phyloP scores from a whole-genome alignment of 176 grass and related monocot species.

The Elaeis guineensis region DNA sequence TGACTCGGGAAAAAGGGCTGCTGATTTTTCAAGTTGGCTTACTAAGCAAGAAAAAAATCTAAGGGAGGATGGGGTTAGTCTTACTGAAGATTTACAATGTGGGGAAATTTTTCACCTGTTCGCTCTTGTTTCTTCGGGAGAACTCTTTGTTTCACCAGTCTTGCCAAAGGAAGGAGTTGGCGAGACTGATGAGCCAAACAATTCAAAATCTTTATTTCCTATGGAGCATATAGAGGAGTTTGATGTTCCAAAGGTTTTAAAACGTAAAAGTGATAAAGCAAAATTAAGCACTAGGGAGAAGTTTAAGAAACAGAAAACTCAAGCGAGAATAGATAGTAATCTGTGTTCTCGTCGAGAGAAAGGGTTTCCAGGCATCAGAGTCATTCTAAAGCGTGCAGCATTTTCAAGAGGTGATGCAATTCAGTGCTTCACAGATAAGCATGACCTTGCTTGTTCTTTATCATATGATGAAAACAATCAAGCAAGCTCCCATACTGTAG shows the following conservation, averaged over 20 bases:
- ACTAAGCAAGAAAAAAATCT: slow-evolving; percentile 42
- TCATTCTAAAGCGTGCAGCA: slow-evolving; percentile 48
- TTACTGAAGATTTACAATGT: slow-evolving; percentile 71
- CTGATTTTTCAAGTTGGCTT: slow-evolving; percentile 59
- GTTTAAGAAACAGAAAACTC: slow-evolving; percentile 60
- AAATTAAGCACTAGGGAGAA: slow-evolving; percentile 28
- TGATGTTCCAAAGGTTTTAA: slow-evolving; percentile 20
- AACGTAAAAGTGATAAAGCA: slow-evolving; percentile 40
- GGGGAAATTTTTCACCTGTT: slow-evolving; percentile 69
- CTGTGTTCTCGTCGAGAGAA: slow-evolving; percentile 70
- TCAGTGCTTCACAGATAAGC: slow-evolving; percentile 20
- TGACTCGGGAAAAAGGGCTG: slow-evolving; percentile 70
- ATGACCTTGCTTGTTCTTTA: slow-evolving; percentile 39
- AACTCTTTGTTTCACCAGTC: slow-evolving; percentile 49
- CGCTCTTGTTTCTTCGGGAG: slow-evolving; percentile 54
- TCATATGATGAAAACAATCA: slow-evolving; percentile 21
- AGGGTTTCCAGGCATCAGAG: slow-evolving; percentile 80
- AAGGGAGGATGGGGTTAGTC: slow-evolving; percentile 32
- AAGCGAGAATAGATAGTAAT: slow-evolving; percentile 41
- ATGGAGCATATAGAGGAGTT: slow-evolving; percentile 19
- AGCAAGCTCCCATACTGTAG: slow-evolving; percentile 19
- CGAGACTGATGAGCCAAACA: slow-evolving; percentile 61
- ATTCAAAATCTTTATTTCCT: slow-evolving; percentile 12
- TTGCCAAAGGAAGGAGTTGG: slow-evolving; percentile 78
- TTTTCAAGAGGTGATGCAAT: slow-evolving; percentile 24